A percentile compares a stretch with the other conserved stretches of the same genome.
These are phyloP conservation scores for Schwanniomyces pseudopolymorphus DNA, from an alignment of 805 yeast species.

Conservation along the genomic window DNA sequence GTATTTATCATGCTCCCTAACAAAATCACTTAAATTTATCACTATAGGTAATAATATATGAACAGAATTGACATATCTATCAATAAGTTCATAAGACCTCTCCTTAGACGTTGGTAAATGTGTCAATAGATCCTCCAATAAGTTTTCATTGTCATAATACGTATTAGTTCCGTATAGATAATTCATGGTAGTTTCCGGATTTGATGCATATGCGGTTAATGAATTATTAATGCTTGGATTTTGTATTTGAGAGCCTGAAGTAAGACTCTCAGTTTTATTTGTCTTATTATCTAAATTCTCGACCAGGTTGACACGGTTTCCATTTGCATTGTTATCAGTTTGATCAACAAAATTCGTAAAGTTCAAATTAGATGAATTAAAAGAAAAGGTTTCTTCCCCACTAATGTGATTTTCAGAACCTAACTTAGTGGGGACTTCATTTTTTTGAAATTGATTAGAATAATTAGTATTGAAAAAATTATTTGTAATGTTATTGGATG, in stretches of 20 bases:
- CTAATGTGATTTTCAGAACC: constrained; percentile 25
- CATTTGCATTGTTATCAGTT: background rate
- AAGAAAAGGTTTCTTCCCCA: background rate
- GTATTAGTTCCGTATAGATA: constrained; percentile 40
- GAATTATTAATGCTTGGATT: constrained; percentile 26
- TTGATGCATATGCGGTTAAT: constrained; percentile 29
- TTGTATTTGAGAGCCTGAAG: background rate
- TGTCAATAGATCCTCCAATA: constrained; percentile 36
- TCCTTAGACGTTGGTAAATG: constrained; percentile 45
- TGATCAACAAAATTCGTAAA: background rate
- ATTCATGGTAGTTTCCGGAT: constrained; percentile 33
- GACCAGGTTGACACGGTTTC: background rate
- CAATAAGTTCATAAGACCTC: constrained; percentile 46
- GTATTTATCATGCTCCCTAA: constrained; percentile 45
- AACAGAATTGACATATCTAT: constrained; percentile 50
- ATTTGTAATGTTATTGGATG: constrained; percentile 35
- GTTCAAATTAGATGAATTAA: background rate
- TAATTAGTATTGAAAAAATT: constrained; percentile 32
- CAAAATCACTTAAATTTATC: constrained; percentile 44
- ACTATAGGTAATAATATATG: constrained; percentile 57
- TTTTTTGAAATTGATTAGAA: constrained; percentile 18
- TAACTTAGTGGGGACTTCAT: constrained; percentile 31
- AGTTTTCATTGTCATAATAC: constrained; percentile 32
- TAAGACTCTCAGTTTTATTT: background rate
- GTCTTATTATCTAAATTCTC: background rate